Percentiles rank a stretch among this genome's conserved stretches.
Conservation (phyloP, 441 rosid genomes). For the Sinapis alba region DNA sequence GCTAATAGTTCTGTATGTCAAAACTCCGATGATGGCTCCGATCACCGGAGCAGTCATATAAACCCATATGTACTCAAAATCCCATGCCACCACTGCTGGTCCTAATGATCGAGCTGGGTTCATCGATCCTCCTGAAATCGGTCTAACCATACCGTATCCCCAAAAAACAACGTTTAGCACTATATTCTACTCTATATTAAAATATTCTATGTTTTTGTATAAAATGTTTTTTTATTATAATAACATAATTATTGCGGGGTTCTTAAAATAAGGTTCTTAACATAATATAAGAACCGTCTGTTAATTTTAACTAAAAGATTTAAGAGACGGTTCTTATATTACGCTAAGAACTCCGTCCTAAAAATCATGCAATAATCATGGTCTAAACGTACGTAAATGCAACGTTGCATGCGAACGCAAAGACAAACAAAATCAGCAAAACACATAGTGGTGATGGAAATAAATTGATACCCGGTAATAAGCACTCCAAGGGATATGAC, state of each 20-base stretch:
- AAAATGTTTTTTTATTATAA: background rate
- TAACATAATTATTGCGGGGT: too few species aligned
- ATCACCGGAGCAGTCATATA: constrained; percentile 65
- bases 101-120: constrained; percentile 92
- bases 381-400: too few species aligned
- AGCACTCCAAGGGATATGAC: constrained; percentile 78
- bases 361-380: too few species aligned
- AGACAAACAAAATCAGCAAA: background rate
- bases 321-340: too few species aligned
- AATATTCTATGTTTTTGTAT: background rate
- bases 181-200: background rate
- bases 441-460: background rate
- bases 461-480: constrained; percentile 56
- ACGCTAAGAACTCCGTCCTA: too few species aligned
- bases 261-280: too few species aligned
- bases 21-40: constrained; percentile 67
- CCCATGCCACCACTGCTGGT: constrained; percentile 75
- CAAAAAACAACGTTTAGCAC: background rate
- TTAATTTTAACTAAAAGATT: too few species aligned
- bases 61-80: constrained; percentile 71
- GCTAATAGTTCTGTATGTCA: constrained; percentile 48
- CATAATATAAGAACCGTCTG: too few species aligned
- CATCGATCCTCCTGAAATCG: constrained; percentile 86
- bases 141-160: constrained; percentile 47
- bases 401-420: background rate